phyloP scores from a whole-genome alignment of 2,329 filamentous ascomycete species.

The Stagonosporopsis cucurbitacearum region DNA sequence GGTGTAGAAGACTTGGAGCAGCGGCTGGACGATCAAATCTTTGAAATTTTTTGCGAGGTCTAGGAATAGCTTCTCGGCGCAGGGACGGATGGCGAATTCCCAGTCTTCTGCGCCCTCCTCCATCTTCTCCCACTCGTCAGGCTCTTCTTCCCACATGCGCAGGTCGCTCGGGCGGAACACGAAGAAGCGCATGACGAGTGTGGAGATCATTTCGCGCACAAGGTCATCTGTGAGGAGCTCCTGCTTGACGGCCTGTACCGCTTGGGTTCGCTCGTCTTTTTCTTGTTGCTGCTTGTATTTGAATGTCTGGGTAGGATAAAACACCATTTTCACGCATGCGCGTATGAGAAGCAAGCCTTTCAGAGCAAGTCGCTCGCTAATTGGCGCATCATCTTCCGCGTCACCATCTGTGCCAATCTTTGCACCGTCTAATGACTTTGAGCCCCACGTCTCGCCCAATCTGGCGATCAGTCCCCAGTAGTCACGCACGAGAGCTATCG shows the following conservation, averaged over 20 bases:
- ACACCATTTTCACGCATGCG: slow-evolving; percentile 84
- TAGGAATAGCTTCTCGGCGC: slow-evolving; percentile 91
- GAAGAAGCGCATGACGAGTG: slow-evolving; percentile 86
- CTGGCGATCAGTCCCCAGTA: slow-evolving; percentile 86
- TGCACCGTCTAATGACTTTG: slow-evolving; percentile 52
- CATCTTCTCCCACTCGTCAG: slow-evolving; percentile 92
- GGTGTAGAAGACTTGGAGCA: slow-evolving; percentile 82
- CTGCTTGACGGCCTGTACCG: slow-evolving; percentile 71
- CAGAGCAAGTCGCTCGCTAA: slow-evolving; percentile 80
- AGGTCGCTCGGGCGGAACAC: slow-evolving; percentile 85
- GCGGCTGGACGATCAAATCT: slow-evolving; percentile 75
- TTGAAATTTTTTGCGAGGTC: slow-evolving; percentile 92
- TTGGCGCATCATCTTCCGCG: slow-evolving; percentile 58
- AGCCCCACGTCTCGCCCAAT: slow-evolving; percentile 76
- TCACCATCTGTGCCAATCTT: slow-evolving; percentile 55
- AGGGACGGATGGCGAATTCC: slow-evolving; percentile 91
- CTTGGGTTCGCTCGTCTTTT: slow-evolving; percentile 76
- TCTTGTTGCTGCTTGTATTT: slow-evolving; percentile 78
- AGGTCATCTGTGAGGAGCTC: slow-evolving; percentile 78
- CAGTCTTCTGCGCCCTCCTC: slow-evolving; percentile 83
- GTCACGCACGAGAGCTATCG: slow-evolving; percentile 74
- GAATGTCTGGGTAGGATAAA: slow-evolving; percentile 80
- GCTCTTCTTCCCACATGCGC: slow-evolving; percentile 90
- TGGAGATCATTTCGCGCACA: slow-evolving; percentile 80
- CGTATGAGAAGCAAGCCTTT: slow-evolving; percentile 83